Evolutionary conservation across 495 filamentous ascomycete species (phyloP).

Genomic region (Penicillium malachiteum): DNA sequence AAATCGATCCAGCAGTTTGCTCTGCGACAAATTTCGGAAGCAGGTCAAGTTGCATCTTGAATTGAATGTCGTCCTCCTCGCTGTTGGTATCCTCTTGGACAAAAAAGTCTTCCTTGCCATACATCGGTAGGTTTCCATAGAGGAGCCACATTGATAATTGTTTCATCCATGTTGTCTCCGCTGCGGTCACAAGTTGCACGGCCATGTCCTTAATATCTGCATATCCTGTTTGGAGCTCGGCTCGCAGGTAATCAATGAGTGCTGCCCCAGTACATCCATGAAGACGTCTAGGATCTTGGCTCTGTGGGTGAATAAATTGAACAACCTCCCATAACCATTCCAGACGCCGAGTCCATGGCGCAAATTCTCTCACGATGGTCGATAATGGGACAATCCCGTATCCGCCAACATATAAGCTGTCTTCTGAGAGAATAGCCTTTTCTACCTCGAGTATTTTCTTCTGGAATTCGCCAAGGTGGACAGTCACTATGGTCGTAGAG

Average conservation of each 20-base stretch:
- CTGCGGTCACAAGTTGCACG: conserved; percentile 65
- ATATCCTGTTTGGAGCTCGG: conserved; percentile 83
- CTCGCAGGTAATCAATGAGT: conserved; percentile 73
- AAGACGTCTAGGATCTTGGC: conserved; percentile 18
- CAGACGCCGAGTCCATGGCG: conserved; percentile 77
- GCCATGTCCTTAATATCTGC: conserved; percentile 76
- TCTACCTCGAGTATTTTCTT: conserved; percentile 83
- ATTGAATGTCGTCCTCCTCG: conserved; percentile 47
- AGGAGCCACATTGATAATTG: conserved; percentile 86
- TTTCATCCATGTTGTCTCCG: conserved; percentile 88
- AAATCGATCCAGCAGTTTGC: conserved; percentile 73
- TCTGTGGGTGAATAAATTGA: conserved; percentile 57
- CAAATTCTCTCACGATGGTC: conserved; percentile 76
- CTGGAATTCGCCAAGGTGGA: conserved; percentile 77
- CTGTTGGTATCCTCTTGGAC: conserved; percentile 50
- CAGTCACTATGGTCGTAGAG: conserved; percentile 70
- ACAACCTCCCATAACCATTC: conserved; percentile 81
- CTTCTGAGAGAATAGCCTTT: conserved; percentile 66
- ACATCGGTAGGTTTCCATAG: conserved; percentile 76
- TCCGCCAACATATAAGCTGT: conserved; percentile 74
- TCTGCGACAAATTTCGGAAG: conserved; percentile 76
- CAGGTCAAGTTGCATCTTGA: conserved; percentile 52
- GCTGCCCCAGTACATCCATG: conserved; percentile 57
- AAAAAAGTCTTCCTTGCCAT: conserved; percentile 79
- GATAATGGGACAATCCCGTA: conserved; percentile 92